Conservation (phyloP, 2,329 filamentous ascomycete genomes). For the Talaromyces sp. region DNA sequence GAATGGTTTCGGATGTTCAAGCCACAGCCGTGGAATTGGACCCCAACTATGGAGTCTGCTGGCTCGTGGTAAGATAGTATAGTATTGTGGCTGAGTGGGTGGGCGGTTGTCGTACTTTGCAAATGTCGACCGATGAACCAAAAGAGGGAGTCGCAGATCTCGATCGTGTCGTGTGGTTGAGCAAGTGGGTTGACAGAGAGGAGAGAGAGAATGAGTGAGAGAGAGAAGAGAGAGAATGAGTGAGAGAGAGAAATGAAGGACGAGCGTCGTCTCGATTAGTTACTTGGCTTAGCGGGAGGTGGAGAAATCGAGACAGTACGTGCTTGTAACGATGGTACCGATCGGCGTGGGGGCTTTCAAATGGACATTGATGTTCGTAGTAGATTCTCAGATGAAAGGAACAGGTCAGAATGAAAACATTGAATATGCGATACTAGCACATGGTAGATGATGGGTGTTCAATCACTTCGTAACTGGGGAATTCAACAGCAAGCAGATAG, state of each 20-base stretch:
- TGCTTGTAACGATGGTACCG: not conserved
- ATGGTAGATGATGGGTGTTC: not conserved
- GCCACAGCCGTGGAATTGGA: conserved; percentile 13
- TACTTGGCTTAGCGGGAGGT: not conserved
- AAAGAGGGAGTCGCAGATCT: not conserved
- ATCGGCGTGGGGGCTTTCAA: not conserved
- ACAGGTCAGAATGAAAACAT: not conserved
- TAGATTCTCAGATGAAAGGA: too few species aligned
- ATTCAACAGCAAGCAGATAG: too few species aligned
- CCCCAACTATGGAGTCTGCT: conserved; percentile 7
- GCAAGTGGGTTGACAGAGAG: not conserved
- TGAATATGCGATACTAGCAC: not conserved
- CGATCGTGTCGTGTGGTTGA: not conserved
- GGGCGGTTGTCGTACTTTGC: not conserved
- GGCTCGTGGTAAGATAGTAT: not conserved
- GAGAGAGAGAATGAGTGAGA: not conserved
- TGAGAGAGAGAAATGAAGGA: not conserved
- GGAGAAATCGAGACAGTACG: not conserved
- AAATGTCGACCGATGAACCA: not conserved
- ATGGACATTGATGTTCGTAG: not conserved
- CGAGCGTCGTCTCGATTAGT: not conserved
- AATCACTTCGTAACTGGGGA: not conserved
- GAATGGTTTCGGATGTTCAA: conserved; percentile 4
- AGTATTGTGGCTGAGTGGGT: not conserved
- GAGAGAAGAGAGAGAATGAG: not conserved